Base-by-base conservation (phyloP, 768 basidiomycete species). In the Naganishia friedmannii region DNA sequence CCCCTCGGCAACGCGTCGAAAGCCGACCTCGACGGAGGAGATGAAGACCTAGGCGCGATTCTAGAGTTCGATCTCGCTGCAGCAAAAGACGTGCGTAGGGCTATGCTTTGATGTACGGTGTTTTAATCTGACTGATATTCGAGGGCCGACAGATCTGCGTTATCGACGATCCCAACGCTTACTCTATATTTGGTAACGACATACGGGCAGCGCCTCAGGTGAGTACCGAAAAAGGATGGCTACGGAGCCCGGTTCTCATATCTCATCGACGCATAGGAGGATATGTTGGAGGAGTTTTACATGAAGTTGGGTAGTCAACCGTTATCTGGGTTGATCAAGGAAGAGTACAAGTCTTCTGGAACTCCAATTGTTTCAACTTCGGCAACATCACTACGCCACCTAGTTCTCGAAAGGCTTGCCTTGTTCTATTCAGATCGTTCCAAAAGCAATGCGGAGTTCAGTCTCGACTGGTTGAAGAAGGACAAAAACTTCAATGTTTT, bases 221-320 rank as follows among this genome's bases (percentile, higher is more conserved):
- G 48, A 71, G 77, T 70, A 21, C 10, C 17, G 17, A 9, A 26
- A 19, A 9, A 26, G 13, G 37, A 17, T 56, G 13, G 32, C 29
- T 53, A 34, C 53, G 55, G 21, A 66, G 53, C 23, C 65, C 68
- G 34, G 42, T 28, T 48, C 55, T 58, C 15, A n/a, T 29, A 19
- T 28, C 8, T 90, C 91, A 51, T n/a, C 48, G 48, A 51, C 15
- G 23, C 6, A 0, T 91, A 95, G 80, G 94, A 98, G 78, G 92
- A 95, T 74, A 84, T 92, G 9, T 84, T 98, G 13, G 95, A 98
- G 90, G 90, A 82, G 0, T 90, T 98, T 76, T 97, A 96, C 75
- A 78, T 83, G 0, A 82, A 83, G 26, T 85, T 98, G 12, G 95
- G 95, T 3, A 90, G 89, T 3, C 86, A 84, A 37, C 85, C 86